Conservation (phyloP, 768 basidiomycete genomes). For the Serendipita sp. region DNA sequence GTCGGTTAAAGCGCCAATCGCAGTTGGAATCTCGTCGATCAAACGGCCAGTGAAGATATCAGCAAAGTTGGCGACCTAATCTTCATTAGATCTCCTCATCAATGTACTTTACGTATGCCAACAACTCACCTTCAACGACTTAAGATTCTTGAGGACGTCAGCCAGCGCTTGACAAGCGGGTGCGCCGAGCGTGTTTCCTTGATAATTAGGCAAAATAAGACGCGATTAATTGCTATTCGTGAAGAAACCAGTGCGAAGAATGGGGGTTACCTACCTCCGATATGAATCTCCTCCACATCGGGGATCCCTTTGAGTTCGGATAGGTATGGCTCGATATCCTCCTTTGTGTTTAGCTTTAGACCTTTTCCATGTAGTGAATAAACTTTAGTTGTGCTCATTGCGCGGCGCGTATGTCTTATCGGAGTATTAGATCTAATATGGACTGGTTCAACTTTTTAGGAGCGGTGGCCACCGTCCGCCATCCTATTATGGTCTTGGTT, state of each 20-base stretch:
- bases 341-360: conserved; percentile 63
- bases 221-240: neutral
- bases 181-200: conserved; percentile 69
- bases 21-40: conserved; percentile 85
- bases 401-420: too few relatives aligned
- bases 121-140: conserved; percentile 45
- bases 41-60: conserved; percentile 97
- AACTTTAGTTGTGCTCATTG: neutral
- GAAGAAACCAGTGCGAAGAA: neutral
- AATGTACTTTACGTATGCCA: too few relatives aligned
- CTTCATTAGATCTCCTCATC: neutral
- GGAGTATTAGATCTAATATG: too few relatives aligned
- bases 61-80: conserved; percentile 82
- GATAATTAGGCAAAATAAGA: neutral
- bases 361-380: conserved; percentile 43
- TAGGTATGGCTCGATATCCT: conserved; percentile 62
- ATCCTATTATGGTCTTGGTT: too few relatives aligned
- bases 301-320: conserved; percentile 23
- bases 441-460: too few relatives aligned
- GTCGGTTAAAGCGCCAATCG: conserved; percentile 76
- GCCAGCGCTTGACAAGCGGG: conserved; percentile 77
- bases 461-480: too few relatives aligned
- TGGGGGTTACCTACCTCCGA: conserved; percentile 42
- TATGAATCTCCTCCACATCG: conserved; percentile 71
- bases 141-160: conserved; percentile 54